Evolutionary conservation across 2,329 filamentous ascomycete species (phyloP), one percentile per base, ranked within the genome.

Genomic region (Colletotrichum agaves): DNA sequence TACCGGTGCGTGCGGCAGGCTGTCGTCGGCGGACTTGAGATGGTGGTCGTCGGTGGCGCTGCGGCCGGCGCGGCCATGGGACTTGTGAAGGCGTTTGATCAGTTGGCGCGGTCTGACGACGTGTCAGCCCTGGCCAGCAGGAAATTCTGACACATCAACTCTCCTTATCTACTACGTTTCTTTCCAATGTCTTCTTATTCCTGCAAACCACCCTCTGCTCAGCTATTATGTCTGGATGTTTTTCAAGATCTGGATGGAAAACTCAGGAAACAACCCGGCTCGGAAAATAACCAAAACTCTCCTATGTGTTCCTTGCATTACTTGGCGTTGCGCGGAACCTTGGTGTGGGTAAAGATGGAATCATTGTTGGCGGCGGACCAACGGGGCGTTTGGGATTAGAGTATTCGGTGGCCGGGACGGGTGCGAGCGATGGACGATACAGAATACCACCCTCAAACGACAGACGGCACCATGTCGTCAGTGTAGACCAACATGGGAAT

Each of bases 61-160:
- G 79, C 79, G 3, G 79, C 79, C 0, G 78, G 71, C 3, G 75
- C 76, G 17, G 78, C 79, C 0, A 80, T 81, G 79, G 79, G 77
- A 5, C 70, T 81, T 23, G 78, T 81, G 8, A 71, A 71, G 64
- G 61, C 69, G 3, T 73, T 73, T 52, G 69, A 72, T 23, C 53
- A 61, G 19, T 46, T 72, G 31, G 69, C 69, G 12, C 44, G 55
- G 21, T 47, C 53, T 17, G 61, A 68, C 23, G 61, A 60, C 43
- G 27, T 65, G 55, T 59, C 65, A 23, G 53, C 61, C 31, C 44
- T 68, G 61, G 47, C 41, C 53, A 64, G 46, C 23, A 64, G n/a
- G 15, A 37, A 64, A 17, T 49, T 60, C 10, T 68, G 15, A 68
- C 46, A 43, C 21, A 41, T 21, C 15, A 3, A 12, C 12, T n/a